phyloP scores from a whole-genome alignment of 805 yeast genomes.

The Teunomyces gatunensis region DNA sequence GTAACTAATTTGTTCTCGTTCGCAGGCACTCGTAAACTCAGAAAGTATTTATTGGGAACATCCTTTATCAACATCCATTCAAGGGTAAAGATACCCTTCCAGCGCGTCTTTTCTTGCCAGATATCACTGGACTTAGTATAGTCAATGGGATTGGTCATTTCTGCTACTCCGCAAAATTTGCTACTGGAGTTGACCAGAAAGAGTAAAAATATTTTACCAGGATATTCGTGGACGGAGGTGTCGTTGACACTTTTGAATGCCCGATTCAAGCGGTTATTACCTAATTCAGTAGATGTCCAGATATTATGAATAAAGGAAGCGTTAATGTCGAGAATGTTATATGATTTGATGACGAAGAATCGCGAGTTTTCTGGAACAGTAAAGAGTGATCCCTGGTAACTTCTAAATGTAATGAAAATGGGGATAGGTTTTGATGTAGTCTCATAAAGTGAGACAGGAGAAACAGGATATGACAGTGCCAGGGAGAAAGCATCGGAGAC shows the following conservation, averaged over 20 bases:
- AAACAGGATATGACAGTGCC: not conserved
- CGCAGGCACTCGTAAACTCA: slow-evolving; percentile 41
- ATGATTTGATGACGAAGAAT: slow-evolving; percentile 57
- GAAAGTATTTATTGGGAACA: slow-evolving; percentile 47
- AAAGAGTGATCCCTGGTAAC: slow-evolving; percentile 15
- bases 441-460: not conserved
- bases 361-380: slow-evolving; percentile 21
- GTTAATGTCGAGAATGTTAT: slow-evolving; percentile 45
- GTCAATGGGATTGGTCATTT: slow-evolving; percentile 44
- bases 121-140: slow-evolving; percentile 37
- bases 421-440: not conserved
- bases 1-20: slow-evolving; percentile 54
- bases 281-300: slow-evolving; percentile 61
- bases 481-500: not conserved
- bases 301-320: slow-evolving; percentile 48
- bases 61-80: slow-evolving; percentile 54
- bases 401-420: slow-evolving; percentile 6
- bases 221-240: slow-evolving; percentile 12
- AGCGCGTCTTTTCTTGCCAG: slow-evolving; percentile 48
- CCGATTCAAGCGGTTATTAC: slow-evolving; percentile 49
- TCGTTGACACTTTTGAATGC: slow-evolving; percentile 32
- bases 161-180: slow-evolving; percentile 56
- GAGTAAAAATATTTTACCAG: slow-evolving; percentile 44
- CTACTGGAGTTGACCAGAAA: slow-evolving; percentile 61
- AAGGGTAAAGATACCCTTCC: slow-evolving; percentile 53